A percentile compares a stretch with the other conserved stretches of the same genome.
Evolutionary conservation across 257 asterid genomes (phyloP).

Genomic region (Nicotiana tabacum): DNA sequence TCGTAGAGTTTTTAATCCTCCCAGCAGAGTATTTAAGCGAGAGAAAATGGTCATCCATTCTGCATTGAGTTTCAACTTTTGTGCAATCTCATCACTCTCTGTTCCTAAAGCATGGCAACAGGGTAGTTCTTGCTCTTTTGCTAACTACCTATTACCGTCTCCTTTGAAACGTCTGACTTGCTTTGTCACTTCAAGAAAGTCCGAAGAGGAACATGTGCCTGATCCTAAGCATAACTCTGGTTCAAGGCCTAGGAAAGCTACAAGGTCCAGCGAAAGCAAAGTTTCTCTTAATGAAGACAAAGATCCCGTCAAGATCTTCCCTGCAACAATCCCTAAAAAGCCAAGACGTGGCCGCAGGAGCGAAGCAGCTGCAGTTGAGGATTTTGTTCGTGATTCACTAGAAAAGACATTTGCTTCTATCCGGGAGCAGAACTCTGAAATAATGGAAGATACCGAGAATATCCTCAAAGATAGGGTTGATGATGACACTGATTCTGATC

Average conservation of each 20-base stretch:
- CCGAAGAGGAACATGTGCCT: conserved; percentile 25
- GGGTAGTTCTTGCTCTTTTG: conserved; percentile 17
- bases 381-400: conserved; percentile 59
- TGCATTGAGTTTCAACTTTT: conserved; percentile 17
- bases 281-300: conserved; percentile 24
- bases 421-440: conserved; percentile 57
- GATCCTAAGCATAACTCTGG: conserved; percentile 22
- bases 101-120: conserved; percentile 11
- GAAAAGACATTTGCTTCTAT: conserved; percentile 62
- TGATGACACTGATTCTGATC: conserved; percentile 24
- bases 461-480: conserved; percentile 52
- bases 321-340: conserved; percentile 59
- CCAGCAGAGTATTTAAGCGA: not conserved
- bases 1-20: not conserved
- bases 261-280: conserved; percentile 20
- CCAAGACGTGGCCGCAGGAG: conserved; percentile 83
- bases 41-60: conserved; percentile 29
- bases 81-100: conserved; percentile 24
- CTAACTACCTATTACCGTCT: conserved; percentile 16
- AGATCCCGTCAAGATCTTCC: conserved; percentile 30
- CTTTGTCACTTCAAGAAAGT: conserved; percentile 29
- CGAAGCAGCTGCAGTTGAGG: conserved; percentile 95
- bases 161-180: conserved; percentile 27
- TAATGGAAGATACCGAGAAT: conserved; percentile 45
- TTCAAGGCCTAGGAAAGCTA: conserved; percentile 25